These are phyloP conservation scores for Castanopsis chinensis DNA, from an alignment of 306 rosid species.

Conservation along the genomic window DNA sequence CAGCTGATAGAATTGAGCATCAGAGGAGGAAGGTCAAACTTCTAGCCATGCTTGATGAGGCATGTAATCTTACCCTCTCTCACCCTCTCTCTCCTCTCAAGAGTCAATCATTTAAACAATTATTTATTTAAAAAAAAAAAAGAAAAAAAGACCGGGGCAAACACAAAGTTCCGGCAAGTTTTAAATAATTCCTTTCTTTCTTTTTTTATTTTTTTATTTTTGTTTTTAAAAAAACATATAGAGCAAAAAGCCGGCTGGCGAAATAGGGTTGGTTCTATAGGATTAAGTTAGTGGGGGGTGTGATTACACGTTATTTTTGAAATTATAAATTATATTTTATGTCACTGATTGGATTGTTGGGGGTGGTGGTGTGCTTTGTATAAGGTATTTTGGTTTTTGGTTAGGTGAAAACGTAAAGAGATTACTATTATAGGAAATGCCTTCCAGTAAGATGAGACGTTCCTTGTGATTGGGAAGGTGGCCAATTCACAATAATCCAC, in stretches of 20 bases:
- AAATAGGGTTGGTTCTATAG: conserved; percentile 30
- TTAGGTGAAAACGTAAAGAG: conserved; percentile 45
- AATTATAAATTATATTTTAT: conserved; percentile 14
- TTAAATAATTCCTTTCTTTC: too few relatives aligned
- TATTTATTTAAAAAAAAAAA: conserved; percentile 9
- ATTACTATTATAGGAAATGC: conserved; percentile 33
- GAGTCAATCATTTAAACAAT: conserved; percentile 15
- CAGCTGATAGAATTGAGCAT: conserved; percentile 81
- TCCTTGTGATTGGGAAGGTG: conserved; percentile 29
- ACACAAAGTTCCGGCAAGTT: conserved; percentile 44
- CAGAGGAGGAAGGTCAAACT: conserved; percentile 91
- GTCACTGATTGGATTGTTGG: conserved; percentile 27
- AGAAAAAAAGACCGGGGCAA: conserved; percentile 27
- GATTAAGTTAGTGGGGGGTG: conserved; percentile 38
- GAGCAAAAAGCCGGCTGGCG: conserved; percentile 55
- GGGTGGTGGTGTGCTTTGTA: not conserved
- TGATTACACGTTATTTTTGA: conserved; percentile 8
- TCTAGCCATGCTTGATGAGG: conserved; percentile 87
- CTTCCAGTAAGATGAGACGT: conserved; percentile 45
- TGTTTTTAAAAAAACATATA: not conserved
- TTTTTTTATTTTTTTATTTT: too few relatives aligned
- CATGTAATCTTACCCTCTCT: conserved; percentile 57
- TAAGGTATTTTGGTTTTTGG: conserved; percentile 25
- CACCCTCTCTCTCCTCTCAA: conserved; percentile 41
- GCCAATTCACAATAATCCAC: conserved; percentile 24